Evolutionary conservation across 257 asterid species (phyloP).

Genomic region (Phtheirospermum japonicum): DNA sequence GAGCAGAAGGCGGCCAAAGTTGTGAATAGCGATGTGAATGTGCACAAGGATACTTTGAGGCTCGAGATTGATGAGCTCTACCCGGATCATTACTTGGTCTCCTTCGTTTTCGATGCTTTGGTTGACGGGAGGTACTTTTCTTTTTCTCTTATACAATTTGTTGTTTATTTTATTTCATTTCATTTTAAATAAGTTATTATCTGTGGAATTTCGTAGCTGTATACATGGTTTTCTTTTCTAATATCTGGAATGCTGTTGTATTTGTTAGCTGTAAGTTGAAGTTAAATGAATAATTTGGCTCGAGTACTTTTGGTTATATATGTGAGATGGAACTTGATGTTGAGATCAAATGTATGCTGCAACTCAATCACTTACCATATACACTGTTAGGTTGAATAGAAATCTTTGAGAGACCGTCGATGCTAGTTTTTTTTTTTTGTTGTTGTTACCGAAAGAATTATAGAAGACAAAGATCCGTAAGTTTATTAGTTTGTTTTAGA

Average conservation of each 20-base stretch:
- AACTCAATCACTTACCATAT: too few relatives aligned
- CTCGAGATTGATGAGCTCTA: conserved; percentile 53
- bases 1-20: conserved; percentile 48
- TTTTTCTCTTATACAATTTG: not conserved
- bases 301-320: not conserved
- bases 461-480: not conserved
- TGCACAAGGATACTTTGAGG: conserved; percentile 74
- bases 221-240: too few relatives aligned
- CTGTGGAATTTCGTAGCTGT: too few relatives aligned
- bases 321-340: too few relatives aligned
- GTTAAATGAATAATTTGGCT: not conserved
- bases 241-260: not conserved
- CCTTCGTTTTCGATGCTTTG: conserved; percentile 84
- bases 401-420: not conserved
- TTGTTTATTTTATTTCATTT: not conserved
- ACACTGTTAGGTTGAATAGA: not conserved
- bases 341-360: too few relatives aligned
- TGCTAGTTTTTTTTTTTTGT: not conserved
- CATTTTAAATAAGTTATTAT: too few relatives aligned
- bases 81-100: conserved; percentile 61
- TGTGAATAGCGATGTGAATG: conserved; percentile 71
- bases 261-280: not conserved
- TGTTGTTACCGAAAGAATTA: not conserved
- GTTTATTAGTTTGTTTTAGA: not conserved
- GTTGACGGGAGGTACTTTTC: conserved; percentile 82